Base-by-base conservation (phyloP, 2,329 filamentous ascomycete species). In the Claviceps arundinis region DNA sequence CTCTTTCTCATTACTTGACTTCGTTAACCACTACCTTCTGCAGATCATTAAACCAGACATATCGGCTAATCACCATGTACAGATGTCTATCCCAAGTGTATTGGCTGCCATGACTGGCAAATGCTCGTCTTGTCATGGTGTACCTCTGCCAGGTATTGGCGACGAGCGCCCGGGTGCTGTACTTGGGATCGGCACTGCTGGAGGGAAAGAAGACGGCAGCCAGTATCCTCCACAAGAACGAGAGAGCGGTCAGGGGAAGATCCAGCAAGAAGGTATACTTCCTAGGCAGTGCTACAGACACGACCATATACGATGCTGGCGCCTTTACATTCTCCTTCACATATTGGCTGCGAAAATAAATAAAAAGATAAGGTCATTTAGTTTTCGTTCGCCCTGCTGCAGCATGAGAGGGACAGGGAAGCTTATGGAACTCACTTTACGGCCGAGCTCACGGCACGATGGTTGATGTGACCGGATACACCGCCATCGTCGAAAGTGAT, bases 401-500 rank as follows among this genome's bases (percentile, higher is more conserved):
- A 48, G 14, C 4, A 17, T 17, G 4, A 24, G 30, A 17, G 16
- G 16, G 4, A 8, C 2, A 46, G 9, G 26, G n/a, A 13, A n/a
- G 37, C 17, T 30, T 13, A 26, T 48, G 30, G 26, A 5, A 55
- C 62, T 52, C 61, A 70, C 68, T 56, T 62, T 37, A 71, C 61
- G 3, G 66, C 68, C 16, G 62, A 62, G 56, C 65, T 68, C 48
- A 71, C 66, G 16, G 68, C 67, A 19, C 66, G 55, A 52, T 70
- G 68, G 50, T 71, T 70, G 49, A 70, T 61, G 50, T 71, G 68
- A 5, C 66, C 65, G 1, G 66, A 69, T 5, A 70, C 62, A 16
- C 68, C 68, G 24, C 65, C 65, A n/a, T 65, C 52, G 43, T 71
- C 68, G 52, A 71, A 70, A 0, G 68, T 71, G 48, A 70, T 62